Evolutionary conservation across 306 rosid species (phyloP), one percentile per base, ranked within the genome.

Genomic region (Glycine soja): DNA sequence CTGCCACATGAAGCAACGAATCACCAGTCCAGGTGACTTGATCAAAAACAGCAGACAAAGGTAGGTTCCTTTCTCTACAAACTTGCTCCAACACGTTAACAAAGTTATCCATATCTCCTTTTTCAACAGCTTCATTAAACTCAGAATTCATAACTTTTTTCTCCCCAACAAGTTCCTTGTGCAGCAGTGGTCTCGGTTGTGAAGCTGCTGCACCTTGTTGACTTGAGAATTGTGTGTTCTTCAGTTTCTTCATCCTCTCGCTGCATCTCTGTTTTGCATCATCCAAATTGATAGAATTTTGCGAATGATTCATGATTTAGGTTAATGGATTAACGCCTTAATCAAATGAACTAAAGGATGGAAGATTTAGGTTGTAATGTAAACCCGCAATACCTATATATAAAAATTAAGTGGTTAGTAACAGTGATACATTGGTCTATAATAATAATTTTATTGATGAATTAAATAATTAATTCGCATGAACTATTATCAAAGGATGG

Each of bases 1-100:
- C 85, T 0, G 85, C 85, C 19, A 78, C 62, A 13, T 83, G 87
- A 40, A 87, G 85, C 42, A 80, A 47, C 4, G 87, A 72, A 66
- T 70, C 16, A 6, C 82, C 76, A 0, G 43, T 19, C 0, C 42
- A 72, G 16, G 62, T 72, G 7, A 72, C 80, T 16, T 77, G 57
- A 18, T 70, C 42, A 15, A 61, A 61, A 34, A 71, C 62, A 5
- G 13, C 24, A 7, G 7, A 3, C 9, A 79, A 56, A 32, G 70
- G 5, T 15, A 46, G 10, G 0, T 32, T 16, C 24, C 12, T 71
- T 9, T 61, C 1, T 56, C 3, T 3, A 6, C 42, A 80, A 0
- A 61, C 51, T 12, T 18, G 7, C 63, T 38, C 57, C 63, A 80
- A 10, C 1, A 51, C n/a, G 0, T 38, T n/a, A 0, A 80, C 14